phyloP scores from a whole-genome alignment of 768 basidiomycete species.

The Suillus fuscotomentosus region DNA sequence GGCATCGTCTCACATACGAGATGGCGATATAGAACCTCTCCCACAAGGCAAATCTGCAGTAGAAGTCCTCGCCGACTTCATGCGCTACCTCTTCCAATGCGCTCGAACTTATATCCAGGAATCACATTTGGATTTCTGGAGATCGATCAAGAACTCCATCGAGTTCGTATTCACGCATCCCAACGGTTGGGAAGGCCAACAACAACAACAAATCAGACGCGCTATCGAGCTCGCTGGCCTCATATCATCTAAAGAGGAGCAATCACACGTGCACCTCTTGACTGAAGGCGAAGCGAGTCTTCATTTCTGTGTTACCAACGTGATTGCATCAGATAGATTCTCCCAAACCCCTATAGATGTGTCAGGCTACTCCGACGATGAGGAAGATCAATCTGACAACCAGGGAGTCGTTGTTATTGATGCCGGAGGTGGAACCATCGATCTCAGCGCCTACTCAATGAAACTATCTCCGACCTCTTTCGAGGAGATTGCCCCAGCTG shows the following conservation, averaged over 20 bases:
- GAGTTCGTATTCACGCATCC: constrained; percentile 28
- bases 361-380: neutral
- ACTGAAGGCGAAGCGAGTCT: constrained; percentile 28
- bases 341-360: constrained; percentile 4
- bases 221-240: constrained; percentile 25
- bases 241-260: constrained; percentile 13
- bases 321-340: constrained; percentile 33
- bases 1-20: constrained; percentile 20
- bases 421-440: constrained; percentile 42
- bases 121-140: constrained; percentile 30
- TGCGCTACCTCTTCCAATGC: constrained; percentile 25
- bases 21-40: constrained; percentile 23
- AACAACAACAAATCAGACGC: constrained; percentile 28
- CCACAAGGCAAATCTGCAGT: constrained; percentile 19
- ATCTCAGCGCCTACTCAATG: constrained; percentile 36
- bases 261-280: constrained; percentile 21
- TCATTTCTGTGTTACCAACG: constrained; percentile 41
- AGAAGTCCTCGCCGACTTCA: constrained; percentile 25
- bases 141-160: constrained; percentile 17
- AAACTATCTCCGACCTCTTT: constrained; percentile 22
- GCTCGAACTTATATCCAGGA: constrained; percentile 22
- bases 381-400: constrained; percentile 23
- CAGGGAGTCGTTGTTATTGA: constrained; percentile 44
- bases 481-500: constrained; percentile 35
- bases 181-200: constrained; percentile 31